A percentile compares a stretch with the other conserved stretches of the same genome.
These are phyloP conservation scores for Fereydounia khargensis DNA, from an alignment of 1,284 basidiomycete genomes.

Conservation along the genomic window DNA sequence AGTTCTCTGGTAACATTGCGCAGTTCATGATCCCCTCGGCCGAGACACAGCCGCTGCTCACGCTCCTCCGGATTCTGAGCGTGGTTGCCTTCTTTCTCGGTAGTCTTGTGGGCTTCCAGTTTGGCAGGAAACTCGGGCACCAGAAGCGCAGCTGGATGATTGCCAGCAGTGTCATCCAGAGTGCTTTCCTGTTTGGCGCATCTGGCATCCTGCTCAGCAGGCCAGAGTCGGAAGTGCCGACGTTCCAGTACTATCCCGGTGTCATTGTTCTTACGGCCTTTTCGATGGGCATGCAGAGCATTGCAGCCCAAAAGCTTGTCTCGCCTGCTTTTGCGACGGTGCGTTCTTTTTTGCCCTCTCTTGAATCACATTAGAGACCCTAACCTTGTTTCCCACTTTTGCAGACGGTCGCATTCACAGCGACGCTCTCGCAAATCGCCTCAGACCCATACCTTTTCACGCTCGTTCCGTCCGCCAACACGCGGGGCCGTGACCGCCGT, in stretches of 20 bases:
- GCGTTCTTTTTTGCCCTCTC: not conserved
- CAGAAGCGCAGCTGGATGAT: slow-evolving; percentile 35
- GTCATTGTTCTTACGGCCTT: slow-evolving; percentile 34
- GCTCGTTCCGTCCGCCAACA: slow-evolving; percentile 25
- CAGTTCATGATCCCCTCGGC: slow-evolving; percentile 42
- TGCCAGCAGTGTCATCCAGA: slow-evolving; percentile 33
- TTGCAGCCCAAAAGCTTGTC: slow-evolving; percentile 41
- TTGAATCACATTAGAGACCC: not conserved
- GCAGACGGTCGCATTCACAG: slow-evolving; percentile 48
- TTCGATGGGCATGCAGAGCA: slow-evolving; percentile 46
- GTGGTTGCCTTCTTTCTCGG: slow-evolving; percentile 40
- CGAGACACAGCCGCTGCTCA: slow-evolving; percentile 28
- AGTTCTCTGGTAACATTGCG: slow-evolving; percentile 45
- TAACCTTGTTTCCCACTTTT: no score
- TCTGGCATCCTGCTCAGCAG: slow-evolving; percentile 39
- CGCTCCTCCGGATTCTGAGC: slow-evolving; percentile 31
- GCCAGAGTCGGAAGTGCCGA: slow-evolving; percentile 30
- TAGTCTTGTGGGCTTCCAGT: slow-evolving; percentile 22
- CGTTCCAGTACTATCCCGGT: slow-evolving; percentile 37
- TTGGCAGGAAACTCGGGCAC: slow-evolving; percentile 25
- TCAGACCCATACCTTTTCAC: slow-evolving; percentile 47
- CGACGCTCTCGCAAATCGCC: slow-evolving; percentile 46
- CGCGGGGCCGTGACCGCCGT: slow-evolving; percentile 31
- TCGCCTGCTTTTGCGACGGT: slow-evolving; percentile 47
- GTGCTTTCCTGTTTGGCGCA: slow-evolving; percentile 30